Conservation (phyloP, 176 grass and related monocot genomes). For the Phoenix roebelenii region DNA sequence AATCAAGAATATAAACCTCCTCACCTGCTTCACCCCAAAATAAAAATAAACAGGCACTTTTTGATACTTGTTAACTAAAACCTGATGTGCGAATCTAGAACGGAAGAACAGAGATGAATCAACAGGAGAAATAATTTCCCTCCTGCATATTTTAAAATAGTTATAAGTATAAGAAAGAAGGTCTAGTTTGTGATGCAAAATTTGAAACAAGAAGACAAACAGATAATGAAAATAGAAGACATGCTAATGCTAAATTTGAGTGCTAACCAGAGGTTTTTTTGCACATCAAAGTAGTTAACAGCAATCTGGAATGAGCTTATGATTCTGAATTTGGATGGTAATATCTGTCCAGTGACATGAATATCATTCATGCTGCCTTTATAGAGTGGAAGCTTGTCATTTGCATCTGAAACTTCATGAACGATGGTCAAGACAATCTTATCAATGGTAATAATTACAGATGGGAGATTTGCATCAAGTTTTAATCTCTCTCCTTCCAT, state of each 20-base stretch:
- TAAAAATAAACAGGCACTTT: slow-evolving; percentile 34
- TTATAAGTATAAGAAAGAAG: not conserved
- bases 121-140: slow-evolving; percentile 58
- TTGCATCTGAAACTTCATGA: slow-evolving; percentile 59
- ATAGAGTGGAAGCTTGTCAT: slow-evolving; percentile 52
- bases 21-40: slow-evolving; percentile 56
- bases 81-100: slow-evolving; percentile 29
- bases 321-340: slow-evolving; percentile 52
- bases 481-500: slow-evolving; percentile 31
- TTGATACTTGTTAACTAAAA: slow-evolving; percentile 22
- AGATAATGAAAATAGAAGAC: too few species aligned
- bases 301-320: slow-evolving; percentile 57
- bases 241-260: slow-evolving; percentile 10
- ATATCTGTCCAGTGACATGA: slow-evolving; percentile 42
- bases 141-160: slow-evolving; percentile 33
- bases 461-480: slow-evolving; percentile 33
- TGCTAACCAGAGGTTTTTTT: slow-evolving; percentile 57
- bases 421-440: slow-evolving; percentile 50
- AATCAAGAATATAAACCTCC: slow-evolving; percentile 18
- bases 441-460: slow-evolving; percentile 48
- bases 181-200: too few species aligned
- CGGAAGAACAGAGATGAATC: slow-evolving; percentile 56
- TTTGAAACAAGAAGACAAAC: too few species aligned
- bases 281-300: slow-evolving; percentile 49
- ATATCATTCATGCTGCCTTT: slow-evolving; percentile 57